Evolutionary conservation across 805 yeast genomes (phyloP).

Genomic region (Saccharomycopsis sp.): DNA sequence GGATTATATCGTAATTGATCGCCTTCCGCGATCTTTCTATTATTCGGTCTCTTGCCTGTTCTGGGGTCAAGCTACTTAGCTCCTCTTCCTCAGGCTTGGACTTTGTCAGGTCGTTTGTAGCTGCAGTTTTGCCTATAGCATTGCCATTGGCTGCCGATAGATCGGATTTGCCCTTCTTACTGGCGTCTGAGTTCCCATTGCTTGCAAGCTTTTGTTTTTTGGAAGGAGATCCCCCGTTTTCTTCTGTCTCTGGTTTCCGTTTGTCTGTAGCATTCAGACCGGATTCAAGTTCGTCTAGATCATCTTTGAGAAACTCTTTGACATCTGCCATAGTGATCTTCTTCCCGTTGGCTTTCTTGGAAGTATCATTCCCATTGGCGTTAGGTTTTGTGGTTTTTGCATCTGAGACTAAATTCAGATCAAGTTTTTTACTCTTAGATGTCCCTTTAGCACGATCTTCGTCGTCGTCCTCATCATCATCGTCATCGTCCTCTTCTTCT

Average conservation of each 20-base stretch:
- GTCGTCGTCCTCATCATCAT: conserved; percentile 25
- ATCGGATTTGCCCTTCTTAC: conserved; percentile 27
- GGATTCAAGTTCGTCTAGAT: conserved; percentile 19
- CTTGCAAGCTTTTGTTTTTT: conserved; percentile 23
- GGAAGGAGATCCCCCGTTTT: conserved; percentile 26
- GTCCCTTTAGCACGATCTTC: conserved; percentile 27
- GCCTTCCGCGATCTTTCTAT: conserved; percentile 43
- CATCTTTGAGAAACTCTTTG: conserved; percentile 14
- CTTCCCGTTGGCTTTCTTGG: conserved; percentile 24
- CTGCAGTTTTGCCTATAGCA: conserved; percentile 19
- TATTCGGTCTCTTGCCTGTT: conserved; percentile 29
- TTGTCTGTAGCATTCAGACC: conserved; percentile 24
- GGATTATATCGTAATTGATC: conserved; percentile 61
- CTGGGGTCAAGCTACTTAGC: conserved; percentile 23
- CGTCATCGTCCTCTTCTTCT: conserved; percentile 13
- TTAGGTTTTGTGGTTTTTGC: conserved; percentile 10
- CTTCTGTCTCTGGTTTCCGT: conserved; percentile 24
- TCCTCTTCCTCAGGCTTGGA: conserved; percentile 27
- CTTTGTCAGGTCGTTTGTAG: conserved; percentile 21
- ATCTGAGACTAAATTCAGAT: too few relatives aligned
- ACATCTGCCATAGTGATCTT: conserved; percentile 21
- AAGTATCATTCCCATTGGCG: background rate
- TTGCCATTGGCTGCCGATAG: conserved; percentile 22
- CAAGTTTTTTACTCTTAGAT: conserved; percentile 20
- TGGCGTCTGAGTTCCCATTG: conserved; percentile 25